Evolutionary conservation across 192 early-diverging fungal species (phyloP).

Genomic region (Jimgerdemannia flammicorona): DNA sequence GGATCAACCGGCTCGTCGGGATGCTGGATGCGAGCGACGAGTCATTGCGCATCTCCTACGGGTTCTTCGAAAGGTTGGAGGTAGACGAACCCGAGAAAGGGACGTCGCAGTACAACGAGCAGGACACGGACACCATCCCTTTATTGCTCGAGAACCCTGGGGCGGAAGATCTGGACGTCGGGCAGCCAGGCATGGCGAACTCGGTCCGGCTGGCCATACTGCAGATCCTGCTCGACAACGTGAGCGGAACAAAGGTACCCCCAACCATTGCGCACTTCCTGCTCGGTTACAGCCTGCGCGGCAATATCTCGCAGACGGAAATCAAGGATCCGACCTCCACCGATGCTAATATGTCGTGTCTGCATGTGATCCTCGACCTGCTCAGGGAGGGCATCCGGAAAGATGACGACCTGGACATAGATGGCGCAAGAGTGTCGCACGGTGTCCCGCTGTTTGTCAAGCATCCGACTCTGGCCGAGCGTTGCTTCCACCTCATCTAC

Average conservation of each 20-base stretch:
- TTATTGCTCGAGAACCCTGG: conserved; percentile 25
- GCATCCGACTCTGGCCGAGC: conserved; percentile 80
- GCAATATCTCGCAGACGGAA: conserved; percentile 28
- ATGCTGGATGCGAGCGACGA: conserved; percentile 60
- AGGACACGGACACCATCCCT: conserved; percentile 35
- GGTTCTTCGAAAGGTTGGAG: conserved; percentile 75
- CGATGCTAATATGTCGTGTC: conserved; percentile 37
- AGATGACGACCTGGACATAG: not conserved
- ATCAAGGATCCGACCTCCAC: conserved; percentile 34
- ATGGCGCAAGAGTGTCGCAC: conserved; percentile 5
- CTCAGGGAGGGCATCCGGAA: conserved; percentile 15
- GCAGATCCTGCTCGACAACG: conserved; percentile 79
- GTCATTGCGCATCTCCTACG: conserved; percentile 68
- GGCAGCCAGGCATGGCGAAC: conserved; percentile 20
- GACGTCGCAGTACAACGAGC: conserved; percentile 23
- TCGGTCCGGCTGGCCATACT: conserved; percentile 79
- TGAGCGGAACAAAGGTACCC: conserved; percentile 43
- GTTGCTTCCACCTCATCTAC: conserved; percentile 87
- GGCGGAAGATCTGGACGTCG: not conserved
- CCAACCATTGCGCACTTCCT: conserved; percentile 88
- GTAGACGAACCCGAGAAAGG: conserved; percentile 45
- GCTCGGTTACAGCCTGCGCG: conserved; percentile 70
- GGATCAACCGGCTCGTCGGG: conserved; percentile 70
- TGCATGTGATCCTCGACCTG: conserved; percentile 63
- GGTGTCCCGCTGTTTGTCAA: conserved; percentile 48